Percentiles rank a stretch among this genome's conserved stretches.
Conservation (phyloP, 2,329 filamentous ascomycete species). For the Botrytis porri region DNA sequence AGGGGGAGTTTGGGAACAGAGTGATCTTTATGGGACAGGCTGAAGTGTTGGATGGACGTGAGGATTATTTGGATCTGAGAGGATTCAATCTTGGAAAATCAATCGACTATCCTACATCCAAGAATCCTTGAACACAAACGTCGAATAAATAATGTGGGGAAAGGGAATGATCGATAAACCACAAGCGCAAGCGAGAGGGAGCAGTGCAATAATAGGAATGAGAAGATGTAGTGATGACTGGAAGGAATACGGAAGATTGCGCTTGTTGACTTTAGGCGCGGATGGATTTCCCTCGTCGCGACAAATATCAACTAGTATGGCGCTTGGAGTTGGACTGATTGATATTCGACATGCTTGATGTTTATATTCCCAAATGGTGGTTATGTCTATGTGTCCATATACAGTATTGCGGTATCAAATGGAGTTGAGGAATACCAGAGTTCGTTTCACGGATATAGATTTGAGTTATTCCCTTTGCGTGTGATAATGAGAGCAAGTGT, state of each 20-base stretch:
- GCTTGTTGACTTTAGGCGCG: not conserved
- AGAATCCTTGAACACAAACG: not conserved
- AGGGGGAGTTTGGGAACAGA: not conserved
- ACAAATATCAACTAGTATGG: not conserved
- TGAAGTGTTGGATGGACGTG: not conserved
- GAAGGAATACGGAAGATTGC: not conserved
- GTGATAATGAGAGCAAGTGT: not conserved
- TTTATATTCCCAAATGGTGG: not conserved
- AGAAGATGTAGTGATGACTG: not conserved
- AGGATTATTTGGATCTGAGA: not conserved
- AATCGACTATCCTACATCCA: not conserved
- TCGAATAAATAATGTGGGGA: not conserved
- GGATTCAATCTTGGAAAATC: not conserved
- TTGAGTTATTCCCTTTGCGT: not conserved
- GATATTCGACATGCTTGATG: not conserved
- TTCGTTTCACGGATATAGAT: not conserved
- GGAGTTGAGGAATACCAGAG: slow-evolving; percentile 11
- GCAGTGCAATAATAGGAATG: not conserved
- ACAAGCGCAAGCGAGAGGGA: slow-evolving; percentile 8
- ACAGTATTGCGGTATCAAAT: not conserved
- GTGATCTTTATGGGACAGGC: not conserved
- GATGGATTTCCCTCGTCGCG: not conserved
- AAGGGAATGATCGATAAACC: not conserved
- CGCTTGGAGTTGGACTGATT: slow-evolving; percentile 10
- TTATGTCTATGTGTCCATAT: slow-evolving; percentile 9